Evolutionary conservation across 2,329 filamentous ascomycete species (phyloP).

Genomic region (Zalaria obscura): DNA sequence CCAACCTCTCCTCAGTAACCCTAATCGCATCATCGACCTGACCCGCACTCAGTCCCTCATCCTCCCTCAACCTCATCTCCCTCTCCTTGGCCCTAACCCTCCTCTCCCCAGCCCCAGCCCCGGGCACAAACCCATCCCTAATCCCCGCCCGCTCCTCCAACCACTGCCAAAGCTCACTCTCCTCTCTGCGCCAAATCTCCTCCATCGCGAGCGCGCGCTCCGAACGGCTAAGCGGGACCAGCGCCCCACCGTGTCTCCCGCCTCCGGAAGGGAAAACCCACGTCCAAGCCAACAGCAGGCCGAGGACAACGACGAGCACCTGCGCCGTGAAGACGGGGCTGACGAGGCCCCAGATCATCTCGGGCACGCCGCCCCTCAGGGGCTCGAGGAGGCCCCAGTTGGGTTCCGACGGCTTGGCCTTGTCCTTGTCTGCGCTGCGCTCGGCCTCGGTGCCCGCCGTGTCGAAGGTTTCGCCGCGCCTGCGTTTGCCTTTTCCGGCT

Average conservation of each 20-base stretch:
- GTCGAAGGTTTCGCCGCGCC: constrained; percentile 39
- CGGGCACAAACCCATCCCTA: constrained; percentile 32
- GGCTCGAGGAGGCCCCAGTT: constrained; percentile 77
- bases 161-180: constrained; percentile 87
- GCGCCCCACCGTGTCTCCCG: too few species aligned
- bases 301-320: constrained; percentile 60
- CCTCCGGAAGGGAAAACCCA: constrained; percentile 38
- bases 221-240: constrained; percentile 7
- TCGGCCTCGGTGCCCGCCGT: constrained; percentile 25
- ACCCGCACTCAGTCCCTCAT: constrained; percentile 52
- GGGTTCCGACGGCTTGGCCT: constrained; percentile 20
- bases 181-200: constrained; percentile 79
- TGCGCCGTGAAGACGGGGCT: constrained; percentile 62
- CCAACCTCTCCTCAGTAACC: constrained; percentile 74
- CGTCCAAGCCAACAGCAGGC: constrained; percentile 56
- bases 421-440: constrained; percentile 12
- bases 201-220: constrained; percentile 75
- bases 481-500: constrained; percentile 21
- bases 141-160: constrained; percentile 73
- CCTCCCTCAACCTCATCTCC: constrained; percentile 37
- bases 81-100: constrained; percentile 16
- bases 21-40: constrained; percentile 67
- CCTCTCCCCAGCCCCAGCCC: constrained; percentile 7
- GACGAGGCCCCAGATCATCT: constrained; percentile 56
- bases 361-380: constrained; percentile 41